Percentiles rank a stretch among this genome's conserved stretches.
Conservation (phyloP, 1,139 yeast species). For the Meyerozyma carpophila region DNA sequence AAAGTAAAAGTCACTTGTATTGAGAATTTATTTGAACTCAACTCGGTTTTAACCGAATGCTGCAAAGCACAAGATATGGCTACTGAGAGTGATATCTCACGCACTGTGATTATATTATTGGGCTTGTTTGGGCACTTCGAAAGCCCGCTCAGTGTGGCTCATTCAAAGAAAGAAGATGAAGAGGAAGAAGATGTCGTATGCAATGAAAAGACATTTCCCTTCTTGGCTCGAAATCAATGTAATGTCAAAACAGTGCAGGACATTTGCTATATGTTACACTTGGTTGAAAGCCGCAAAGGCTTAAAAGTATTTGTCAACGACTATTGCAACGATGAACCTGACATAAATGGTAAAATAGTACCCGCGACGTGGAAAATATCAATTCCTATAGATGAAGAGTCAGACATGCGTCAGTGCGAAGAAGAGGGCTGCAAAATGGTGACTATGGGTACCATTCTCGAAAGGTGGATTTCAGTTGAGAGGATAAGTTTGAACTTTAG, state of each 20-base stretch:
- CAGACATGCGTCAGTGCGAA: background rate
- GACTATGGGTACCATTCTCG: background rate
- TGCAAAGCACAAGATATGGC: background rate
- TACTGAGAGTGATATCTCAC: background rate
- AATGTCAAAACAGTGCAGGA: background rate
- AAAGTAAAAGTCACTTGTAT: background rate
- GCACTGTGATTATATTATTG: background rate
- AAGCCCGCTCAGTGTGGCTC: background rate
- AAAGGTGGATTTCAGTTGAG: background rate
- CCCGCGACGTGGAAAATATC: background rate
- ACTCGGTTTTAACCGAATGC: background rate
- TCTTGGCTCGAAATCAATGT: background rate
- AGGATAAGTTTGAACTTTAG: background rate
- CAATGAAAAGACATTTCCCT: background rate
- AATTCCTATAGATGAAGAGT: background rate
- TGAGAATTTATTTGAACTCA: background rate
- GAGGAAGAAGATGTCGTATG: too few relatives aligned
- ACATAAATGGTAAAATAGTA: background rate
- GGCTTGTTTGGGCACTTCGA: background rate
- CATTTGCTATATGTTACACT: background rate
- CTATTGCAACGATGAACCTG: background rate
- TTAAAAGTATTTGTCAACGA: background rate
- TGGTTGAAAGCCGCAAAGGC: background rate
- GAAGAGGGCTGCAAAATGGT: background rate
- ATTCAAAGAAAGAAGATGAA: background rate